Evolutionary conservation across 2,329 filamentous ascomycete species (phyloP).

Genomic region (Scytalidium lignicola): DNA sequence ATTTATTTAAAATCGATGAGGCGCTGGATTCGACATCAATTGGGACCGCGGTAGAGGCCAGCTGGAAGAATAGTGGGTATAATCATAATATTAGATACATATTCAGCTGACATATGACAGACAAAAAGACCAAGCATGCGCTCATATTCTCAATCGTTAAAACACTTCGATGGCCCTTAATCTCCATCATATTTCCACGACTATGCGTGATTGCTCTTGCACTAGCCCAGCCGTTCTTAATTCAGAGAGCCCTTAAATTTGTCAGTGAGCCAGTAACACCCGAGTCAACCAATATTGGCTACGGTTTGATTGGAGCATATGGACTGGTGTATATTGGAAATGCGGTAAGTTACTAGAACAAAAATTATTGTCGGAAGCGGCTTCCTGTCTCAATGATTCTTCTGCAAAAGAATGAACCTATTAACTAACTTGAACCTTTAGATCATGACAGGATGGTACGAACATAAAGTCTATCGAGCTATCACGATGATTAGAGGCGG

Average conservation of each 20-base stretch:
- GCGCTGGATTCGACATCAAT: conserved; percentile 3
- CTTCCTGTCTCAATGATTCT: no score
- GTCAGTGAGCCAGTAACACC: conserved; percentile 2
- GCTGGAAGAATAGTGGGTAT: background rate
- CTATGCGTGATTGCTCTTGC: conserved; percentile 15
- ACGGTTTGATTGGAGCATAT: conserved; percentile 16
- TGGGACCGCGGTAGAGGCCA: background rate
- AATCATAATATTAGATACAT: no score
- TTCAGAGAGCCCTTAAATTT: conserved; percentile 9
- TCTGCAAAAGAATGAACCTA: no score
- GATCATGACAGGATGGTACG: background rate
- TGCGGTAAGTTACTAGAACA: conserved; percentile 7
- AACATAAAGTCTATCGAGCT: background rate
- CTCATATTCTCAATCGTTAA: conserved; percentile 8
- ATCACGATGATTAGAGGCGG: conserved; percentile 11
- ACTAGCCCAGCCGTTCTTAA: conserved; percentile 15
- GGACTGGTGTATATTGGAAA: conserved; percentile 12
- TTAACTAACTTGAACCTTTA: background rate
- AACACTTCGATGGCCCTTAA: conserved; percentile 10
- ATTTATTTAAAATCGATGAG: conserved; percentile 19
- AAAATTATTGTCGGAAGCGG: no score
- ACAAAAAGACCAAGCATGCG: conserved; percentile 2
- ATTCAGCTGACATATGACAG: background rate
- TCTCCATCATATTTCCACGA: conserved; percentile 11
- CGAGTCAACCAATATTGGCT: conserved; percentile 11